phyloP scores from a whole-genome alignment of 768 basidiomycete genomes.

The Tricholomella constricta region DNA sequence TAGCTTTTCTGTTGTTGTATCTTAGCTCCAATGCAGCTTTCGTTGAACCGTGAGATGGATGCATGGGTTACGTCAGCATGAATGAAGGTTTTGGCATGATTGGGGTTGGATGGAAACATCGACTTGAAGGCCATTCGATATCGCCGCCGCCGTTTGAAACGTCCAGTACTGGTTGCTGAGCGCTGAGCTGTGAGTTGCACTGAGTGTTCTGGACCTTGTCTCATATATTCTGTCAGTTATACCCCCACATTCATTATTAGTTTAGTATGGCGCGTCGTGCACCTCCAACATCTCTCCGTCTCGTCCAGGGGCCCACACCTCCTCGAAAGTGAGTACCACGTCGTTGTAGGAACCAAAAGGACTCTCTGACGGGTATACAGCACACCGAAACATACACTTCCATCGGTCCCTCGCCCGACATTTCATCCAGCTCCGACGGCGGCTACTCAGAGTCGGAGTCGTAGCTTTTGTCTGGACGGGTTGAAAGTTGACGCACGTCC shows the following conservation, averaged over 20 bases:
- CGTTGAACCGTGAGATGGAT: not conserved
- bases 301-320: slow-evolving; percentile 63
- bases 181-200: slow-evolving; percentile 14
- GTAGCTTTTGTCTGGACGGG: slow-evolving; percentile 9
- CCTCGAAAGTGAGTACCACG: slow-evolving; percentile 43
- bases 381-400: slow-evolving; percentile 63
- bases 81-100: not conserved
- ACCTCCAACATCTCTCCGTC: slow-evolving; percentile 66
- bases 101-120: too few relatives aligned
- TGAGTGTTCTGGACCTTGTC: not conserved
- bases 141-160: not conserved
- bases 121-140: not conserved
- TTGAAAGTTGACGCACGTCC: slow-evolving; percentile 13
- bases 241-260: slow-evolving; percentile 11
- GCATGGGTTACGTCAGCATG: slow-evolving; percentile 4
- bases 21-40: slow-evolving; percentile 6
- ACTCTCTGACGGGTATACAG: slow-evolving; percentile 27
- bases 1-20: slow-evolving; percentile 15
- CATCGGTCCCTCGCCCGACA: slow-evolving; percentile 61
- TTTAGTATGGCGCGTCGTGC: slow-evolving; percentile 63
- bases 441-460: slow-evolving; percentile 11
- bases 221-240: not conserved
- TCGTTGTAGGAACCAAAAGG: not conserved
- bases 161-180: slow-evolving; percentile 20
- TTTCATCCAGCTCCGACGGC: slow-evolving; percentile 34